Base-by-base conservation (phyloP, 164 flowering plant genomes). In the Vitis riparia region DNA sequence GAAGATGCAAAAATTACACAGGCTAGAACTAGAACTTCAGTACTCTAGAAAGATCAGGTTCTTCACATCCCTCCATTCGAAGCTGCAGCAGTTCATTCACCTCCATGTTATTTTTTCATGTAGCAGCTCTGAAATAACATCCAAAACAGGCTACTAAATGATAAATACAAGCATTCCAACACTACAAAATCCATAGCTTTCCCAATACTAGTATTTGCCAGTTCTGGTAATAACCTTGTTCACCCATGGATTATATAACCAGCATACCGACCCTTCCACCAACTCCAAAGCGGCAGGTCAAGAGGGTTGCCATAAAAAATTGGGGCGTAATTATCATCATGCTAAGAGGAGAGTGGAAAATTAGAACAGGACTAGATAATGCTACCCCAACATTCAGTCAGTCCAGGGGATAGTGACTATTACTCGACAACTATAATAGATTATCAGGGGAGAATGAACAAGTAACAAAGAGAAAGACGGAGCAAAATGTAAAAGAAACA, bases 391-490 rank as follows among this genome's bases (percentile, higher is more conserved):
- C 52, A 62, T 61, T 62, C 59, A 59, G 12, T 14, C 62, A 23
- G 55, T 49, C 48, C 51, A 44, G 30, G 55, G 27, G 53, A 49
- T 49, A 62, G 53, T 63, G 15, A 55, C 55, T 29, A 65, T 59
- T 16, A 29, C 14, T 23, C 55, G 10, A 70, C 27, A 63, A 4
- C 50, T 71, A 61, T 50, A 27, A 29, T 47, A 62, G 64, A 48
- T 55, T 63, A n/a, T 49, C 32, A 29, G 56, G n/a, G n/a, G 66
- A 66, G 56, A 62, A 67, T 72, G 56, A 10, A 59, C 68, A 72
- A 57, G 49, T 63, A 47, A 58, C 49, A 63, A 64, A 55, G 66
- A 17, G 11, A 1, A 13, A 32, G 49, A 0, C 27, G 3, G 14
- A 53, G 23, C 15, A 9, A 16, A 67, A 17, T 6, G 55, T 27